A percentile compares a stretch with the other conserved stretches of the same genome.
Evolutionary conservation across 1,139 yeast genomes (phyloP).

Genomic region (Hyphopichia buzzinii): DNA sequence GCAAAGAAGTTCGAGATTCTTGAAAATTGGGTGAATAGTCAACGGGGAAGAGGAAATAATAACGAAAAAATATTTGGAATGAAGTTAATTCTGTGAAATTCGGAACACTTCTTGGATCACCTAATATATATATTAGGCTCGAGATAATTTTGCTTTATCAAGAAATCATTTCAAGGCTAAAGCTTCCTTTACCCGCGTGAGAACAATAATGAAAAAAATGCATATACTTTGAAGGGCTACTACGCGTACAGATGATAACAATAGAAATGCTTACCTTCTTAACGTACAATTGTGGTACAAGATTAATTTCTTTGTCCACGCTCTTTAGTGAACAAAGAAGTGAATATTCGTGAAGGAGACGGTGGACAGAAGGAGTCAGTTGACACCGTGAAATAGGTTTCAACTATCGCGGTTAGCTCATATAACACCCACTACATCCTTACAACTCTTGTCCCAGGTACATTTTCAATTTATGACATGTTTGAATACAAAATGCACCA

Average conservation of each 20-base stretch:
- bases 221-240: not conserved
- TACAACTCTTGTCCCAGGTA: too few relatives aligned
- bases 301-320: not conserved
- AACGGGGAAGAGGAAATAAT: too few relatives aligned
- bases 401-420: too few relatives aligned
- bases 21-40: too few relatives aligned
- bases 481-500: not conserved
- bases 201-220: not conserved
- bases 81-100: too few relatives aligned
- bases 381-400: not conserved
- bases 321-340: not conserved
- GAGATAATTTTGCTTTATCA: not conserved
- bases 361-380: not conserved
- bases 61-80: too few relatives aligned
- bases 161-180: not conserved
- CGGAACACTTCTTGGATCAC: too few relatives aligned
- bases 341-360: not conserved
- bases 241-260: not conserved
- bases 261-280: not conserved
- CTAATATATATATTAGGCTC: not conserved
- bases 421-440: too few relatives aligned
- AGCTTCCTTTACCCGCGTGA: not conserved
- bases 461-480: not conserved
- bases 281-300: not conserved
- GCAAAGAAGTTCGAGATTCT: too few relatives aligned